Evolutionary conservation across 2,329 filamentous ascomycete species (phyloP), one percentile per base, ranked within the genome.

Genomic region (Paracoccidioides lutzii): DNA sequence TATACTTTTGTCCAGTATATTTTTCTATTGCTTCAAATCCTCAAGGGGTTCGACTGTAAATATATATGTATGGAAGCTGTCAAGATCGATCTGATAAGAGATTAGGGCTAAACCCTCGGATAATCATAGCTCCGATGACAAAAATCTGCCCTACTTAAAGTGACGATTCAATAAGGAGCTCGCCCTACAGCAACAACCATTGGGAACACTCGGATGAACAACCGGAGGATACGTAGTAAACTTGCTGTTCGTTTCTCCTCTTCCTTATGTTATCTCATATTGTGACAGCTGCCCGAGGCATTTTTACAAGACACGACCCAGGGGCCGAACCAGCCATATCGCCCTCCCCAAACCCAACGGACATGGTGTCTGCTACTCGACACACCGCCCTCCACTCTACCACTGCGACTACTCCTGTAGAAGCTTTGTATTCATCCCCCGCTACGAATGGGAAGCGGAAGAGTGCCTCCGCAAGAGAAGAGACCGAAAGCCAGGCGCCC

Each of bases 251-350:
- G 30, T 42, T 22, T 9, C 28, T 46, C 51, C 45, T 35, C 52
- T 51, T 54, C 62, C 67, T 62, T 69, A 73, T 73, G 71, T 72
- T 73, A 57, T 68, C 71, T 50, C 66, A 73, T 40, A 45, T 73
- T 54, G 66, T 73, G 53, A 73, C 69, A 52, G 69, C 69, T 59
- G 71, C 71, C 58, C 72, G 71, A 62, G 69, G 71, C 61, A 59
- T 73, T 59, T 71, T 73, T 57, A 60, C 64, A 59, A 67, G 64
- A 63, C 63, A 64, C 50, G 64, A 69, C 32, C 59, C 65, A 57
- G 57, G 65, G 53, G 60, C 63, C 51, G 41, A 49, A 32, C 28
- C 56, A 42, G 35, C 33, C 22, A 28, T 9, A 7, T n/a, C 12
- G 10, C 32, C n/a, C 35, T 28, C 48, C 12, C 22, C 22, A 40